Conservation (phyloP, 345 rosid genomes). For the Euphorbia lathyris region DNA sequence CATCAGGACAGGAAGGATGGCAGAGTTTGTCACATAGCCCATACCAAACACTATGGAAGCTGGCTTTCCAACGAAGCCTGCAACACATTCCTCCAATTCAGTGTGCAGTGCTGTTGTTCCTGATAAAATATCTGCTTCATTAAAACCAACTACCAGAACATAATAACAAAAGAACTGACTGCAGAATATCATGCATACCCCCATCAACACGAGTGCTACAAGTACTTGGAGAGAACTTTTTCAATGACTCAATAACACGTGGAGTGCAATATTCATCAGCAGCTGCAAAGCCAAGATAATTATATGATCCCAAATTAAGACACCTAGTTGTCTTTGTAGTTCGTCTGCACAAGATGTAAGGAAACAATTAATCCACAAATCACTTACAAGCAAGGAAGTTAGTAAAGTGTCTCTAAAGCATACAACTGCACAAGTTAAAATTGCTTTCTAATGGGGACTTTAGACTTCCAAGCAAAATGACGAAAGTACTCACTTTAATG, state of each 20-base stretch:
- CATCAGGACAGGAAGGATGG: conserved; percentile 80
- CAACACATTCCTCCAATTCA: conserved; percentile 80
- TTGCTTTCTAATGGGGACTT: neutral
- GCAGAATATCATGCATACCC: conserved; percentile 38
- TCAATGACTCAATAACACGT: conserved; percentile 72
- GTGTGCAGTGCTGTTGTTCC: conserved; percentile 75
- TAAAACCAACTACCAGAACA: neutral
- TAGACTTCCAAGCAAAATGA: neutral
- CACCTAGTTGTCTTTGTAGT: conserved; percentile 65
- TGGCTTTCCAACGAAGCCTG: conserved; percentile 84
- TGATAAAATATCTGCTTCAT: conserved; percentile 26
- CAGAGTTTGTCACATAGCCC: conserved; percentile 88
- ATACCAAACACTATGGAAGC: conserved; percentile 87
- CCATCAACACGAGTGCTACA: conserved; percentile 90
- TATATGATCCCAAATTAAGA: conserved; percentile 93
- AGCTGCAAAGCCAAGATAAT: conserved; percentile 95
- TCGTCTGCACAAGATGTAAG: conserved; percentile 47
- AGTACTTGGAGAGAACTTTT: conserved; percentile 75
- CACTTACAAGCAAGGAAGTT: neutral
- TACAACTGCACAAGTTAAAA: neutral
- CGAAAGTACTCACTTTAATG: conserved; percentile 52
- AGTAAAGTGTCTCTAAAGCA: neutral
- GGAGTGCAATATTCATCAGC: conserved; percentile 96
- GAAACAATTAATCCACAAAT: conserved; percentile 7
- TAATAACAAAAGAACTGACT: neutral